A percentile compares a stretch with the other conserved stretches of the same genome.
Conservation (phyloP, 2,329 filamentous ascomycete genomes). For the Arachnomyces sp. region DNA sequence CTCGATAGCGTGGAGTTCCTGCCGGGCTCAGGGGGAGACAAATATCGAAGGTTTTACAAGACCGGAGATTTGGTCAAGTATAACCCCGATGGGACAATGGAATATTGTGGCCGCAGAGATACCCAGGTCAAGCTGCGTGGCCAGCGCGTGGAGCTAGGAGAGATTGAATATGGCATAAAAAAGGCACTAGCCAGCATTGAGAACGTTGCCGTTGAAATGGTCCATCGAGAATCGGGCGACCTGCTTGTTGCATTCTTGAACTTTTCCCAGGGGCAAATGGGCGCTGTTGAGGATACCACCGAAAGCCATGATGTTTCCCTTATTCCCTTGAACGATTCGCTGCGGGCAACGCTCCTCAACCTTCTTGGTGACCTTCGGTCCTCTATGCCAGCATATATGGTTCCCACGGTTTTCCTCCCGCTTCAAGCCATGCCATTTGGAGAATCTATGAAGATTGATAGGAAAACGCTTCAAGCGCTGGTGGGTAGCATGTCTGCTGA, state of each 20-base stretch:
- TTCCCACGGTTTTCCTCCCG: conserved; percentile 4
- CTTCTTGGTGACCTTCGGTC: too few species aligned
- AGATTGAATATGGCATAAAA: conserved; percentile 31
- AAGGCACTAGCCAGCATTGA: not conserved
- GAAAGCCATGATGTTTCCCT: too few species aligned
- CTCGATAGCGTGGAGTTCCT: conserved; percentile 18
- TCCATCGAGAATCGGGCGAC: conserved; percentile 36
- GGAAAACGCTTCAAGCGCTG: conserved; percentile 1
- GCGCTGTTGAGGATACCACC: conserved; percentile 14
- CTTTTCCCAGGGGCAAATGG: conserved; percentile 17
- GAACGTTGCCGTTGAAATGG: conserved; percentile 32
- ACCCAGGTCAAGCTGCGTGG: conserved; percentile 36
- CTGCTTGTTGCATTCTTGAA: conserved; percentile 27
- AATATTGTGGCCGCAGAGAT: conserved; percentile 16
- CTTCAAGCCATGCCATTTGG: conserved; percentile 1
- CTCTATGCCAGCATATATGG: conserved; percentile 4
- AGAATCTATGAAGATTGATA: conserved; percentile 7
- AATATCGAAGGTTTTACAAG: conserved; percentile 30
- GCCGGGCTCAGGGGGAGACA: conserved; percentile 35
- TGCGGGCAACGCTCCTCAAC: too few species aligned
- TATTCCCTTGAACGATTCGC: too few species aligned
- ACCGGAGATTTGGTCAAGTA: conserved; percentile 34
- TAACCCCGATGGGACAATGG: conserved; percentile 25
- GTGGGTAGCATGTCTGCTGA: conserved; percentile 3
- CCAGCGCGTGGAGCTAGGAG: conserved; percentile 38